Evolutionary conservation across 179 eudicot species (phyloP).

Genomic region (Silene noctiflora): DNA sequence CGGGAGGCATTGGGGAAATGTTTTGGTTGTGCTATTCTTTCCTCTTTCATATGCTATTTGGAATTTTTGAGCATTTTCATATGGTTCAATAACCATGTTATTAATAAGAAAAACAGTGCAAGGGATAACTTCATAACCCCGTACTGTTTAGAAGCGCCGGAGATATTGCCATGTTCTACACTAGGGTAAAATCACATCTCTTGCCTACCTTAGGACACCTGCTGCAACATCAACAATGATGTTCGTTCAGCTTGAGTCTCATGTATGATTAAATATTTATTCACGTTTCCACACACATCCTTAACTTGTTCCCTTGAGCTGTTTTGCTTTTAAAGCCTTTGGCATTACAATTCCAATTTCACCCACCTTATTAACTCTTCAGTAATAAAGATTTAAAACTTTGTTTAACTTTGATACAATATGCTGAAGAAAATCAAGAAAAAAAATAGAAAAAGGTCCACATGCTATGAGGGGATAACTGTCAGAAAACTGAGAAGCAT

Average conservation of each 20-base stretch:
- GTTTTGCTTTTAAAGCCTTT: background rate
- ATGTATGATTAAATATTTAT: background rate
- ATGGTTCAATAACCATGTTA: background rate
- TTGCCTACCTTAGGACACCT: conserved; percentile 8
- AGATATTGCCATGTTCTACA: background rate
- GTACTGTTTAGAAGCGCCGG: background rate
- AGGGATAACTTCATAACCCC: conserved; percentile 1
- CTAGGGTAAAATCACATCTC: background rate
- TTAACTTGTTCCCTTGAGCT: background rate
- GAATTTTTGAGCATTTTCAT: background rate
- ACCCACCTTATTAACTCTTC: background rate
- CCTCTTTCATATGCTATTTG: background rate
- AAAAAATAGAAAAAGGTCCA: background rate
- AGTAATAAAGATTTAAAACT: background rate
- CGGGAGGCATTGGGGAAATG: no score
- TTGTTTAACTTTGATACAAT: background rate
- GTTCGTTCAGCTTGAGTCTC: conserved; percentile 1
- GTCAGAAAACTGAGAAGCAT: background rate
- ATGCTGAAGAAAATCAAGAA: background rate
- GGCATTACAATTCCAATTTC: background rate
- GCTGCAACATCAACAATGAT: background rate
- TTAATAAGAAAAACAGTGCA: background rate
- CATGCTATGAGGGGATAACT: background rate
- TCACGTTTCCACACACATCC: background rate
- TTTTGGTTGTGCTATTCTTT: no score